Percentiles rank a stretch among this genome's conserved stretches.
These are phyloP conservation scores for Lentinus brumalis DNA, from an alignment of 768 basidiomycete species.

Conservation along the genomic window DNA sequence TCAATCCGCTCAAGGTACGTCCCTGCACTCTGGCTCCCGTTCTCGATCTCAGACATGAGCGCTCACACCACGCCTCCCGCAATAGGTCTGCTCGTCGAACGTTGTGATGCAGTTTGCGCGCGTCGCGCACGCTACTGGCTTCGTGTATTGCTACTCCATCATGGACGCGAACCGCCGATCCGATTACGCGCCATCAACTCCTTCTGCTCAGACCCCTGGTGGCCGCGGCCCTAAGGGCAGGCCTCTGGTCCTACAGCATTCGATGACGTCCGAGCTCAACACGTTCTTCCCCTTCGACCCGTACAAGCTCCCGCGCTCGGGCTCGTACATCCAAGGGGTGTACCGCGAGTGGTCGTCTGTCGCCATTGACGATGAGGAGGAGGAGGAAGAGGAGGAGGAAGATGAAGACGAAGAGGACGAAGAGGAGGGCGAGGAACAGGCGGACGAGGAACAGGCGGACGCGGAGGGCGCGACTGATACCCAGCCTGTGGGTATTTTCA, in stretches of 20 bases:
- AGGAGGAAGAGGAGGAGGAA: conserved; percentile 67
- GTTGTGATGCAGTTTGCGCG: conserved; percentile 95
- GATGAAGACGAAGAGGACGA: conserved; percentile 56
- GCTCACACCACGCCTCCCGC: neutral
- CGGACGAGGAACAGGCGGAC: conserved; percentile 44
- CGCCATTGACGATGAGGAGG: conserved; percentile 67
- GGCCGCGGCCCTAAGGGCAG: conserved; percentile 11
- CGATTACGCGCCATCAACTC: conserved; percentile 40
- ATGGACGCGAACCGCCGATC: conserved; percentile 84
- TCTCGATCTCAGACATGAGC: neutral
- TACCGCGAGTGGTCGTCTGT: conserved; percentile 92
- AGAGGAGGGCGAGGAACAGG: conserved; percentile 61
- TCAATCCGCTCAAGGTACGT: conserved; percentile 88
- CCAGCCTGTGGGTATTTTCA: conserved; percentile 9
- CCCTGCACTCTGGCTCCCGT: neutral
- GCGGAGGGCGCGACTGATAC: conserved; percentile 3
- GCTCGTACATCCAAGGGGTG: conserved; percentile 73
- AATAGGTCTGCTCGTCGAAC: conserved; percentile 82
- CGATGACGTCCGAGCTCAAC: conserved; percentile 71
- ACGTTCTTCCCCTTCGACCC: conserved; percentile 99
- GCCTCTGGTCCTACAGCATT: conserved; percentile 33
- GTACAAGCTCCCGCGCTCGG: conserved; percentile 83
- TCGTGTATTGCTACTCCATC: conserved; percentile 93
- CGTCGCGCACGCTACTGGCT: conserved; percentile 85
- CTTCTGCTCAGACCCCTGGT: conserved; percentile 10